Percentiles rank a stretch among this genome's conserved stretches.
Evolutionary conservation across 306 rosid species (phyloP).

Genomic region (Quercus wislizeni): DNA sequence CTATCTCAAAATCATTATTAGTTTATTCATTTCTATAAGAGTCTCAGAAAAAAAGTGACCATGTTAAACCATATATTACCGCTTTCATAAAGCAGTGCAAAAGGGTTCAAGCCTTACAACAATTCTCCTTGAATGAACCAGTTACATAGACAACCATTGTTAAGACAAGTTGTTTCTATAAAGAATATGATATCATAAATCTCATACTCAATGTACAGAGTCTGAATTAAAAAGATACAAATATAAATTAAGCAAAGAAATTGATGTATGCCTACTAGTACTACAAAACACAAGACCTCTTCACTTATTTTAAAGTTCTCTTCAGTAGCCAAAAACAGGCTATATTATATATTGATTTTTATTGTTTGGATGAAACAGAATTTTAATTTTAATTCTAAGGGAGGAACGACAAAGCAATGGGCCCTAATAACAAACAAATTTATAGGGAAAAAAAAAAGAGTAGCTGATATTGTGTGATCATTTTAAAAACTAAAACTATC

Average conservation of each 20-base stretch:
- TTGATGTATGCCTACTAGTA: neutral
- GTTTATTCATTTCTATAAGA: neutral
- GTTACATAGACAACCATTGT: neutral
- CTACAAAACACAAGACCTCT: neutral
- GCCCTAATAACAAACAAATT: neutral
- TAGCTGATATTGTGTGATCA: neutral
- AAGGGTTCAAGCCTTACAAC: neutral
- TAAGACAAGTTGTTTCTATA: neutral
- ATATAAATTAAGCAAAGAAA: neutral
- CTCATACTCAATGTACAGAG: neutral
- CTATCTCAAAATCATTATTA: neutral
- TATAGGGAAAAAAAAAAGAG: neutral
- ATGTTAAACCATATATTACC: neutral
- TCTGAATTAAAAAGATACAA: neutral
- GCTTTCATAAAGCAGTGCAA: neutral
- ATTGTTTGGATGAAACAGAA: neutral
- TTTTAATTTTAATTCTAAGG: neutral
- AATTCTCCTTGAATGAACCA: neutral
- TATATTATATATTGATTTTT: neutral
- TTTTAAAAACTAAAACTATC: neutral
- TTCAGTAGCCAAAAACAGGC: conserved; percentile 1
- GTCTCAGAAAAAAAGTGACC: neutral
- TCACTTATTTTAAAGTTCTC: neutral
- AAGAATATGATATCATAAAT: neutral
- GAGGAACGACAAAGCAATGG: neutral